Conservation (phyloP, 2,329 filamentous ascomycete species). For the Xylaria sp. region DNA sequence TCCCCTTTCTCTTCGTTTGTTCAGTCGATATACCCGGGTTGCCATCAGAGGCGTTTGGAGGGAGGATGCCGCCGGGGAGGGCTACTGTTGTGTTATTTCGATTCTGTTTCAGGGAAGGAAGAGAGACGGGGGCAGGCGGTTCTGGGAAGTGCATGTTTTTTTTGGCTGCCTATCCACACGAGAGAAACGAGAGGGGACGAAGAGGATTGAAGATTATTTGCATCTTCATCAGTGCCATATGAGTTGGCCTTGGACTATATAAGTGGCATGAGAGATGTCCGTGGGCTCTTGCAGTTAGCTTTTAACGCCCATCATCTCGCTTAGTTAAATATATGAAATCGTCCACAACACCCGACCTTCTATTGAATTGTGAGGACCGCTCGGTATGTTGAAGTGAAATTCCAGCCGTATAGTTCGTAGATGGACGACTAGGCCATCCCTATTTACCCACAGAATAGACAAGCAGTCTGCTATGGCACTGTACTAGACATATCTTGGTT, state of each 20-base stretch:
- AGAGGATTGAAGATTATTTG: conserved; percentile 14
- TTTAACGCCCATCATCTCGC: conserved; percentile 11
- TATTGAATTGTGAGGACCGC: too few relatives aligned
- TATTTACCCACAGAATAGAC: too few relatives aligned
- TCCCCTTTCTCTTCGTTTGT: conserved; percentile 42
- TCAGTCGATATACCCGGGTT: conserved; percentile 47
- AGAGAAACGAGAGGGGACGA: conserved; percentile 4
- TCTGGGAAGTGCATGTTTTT: conserved; percentile 24
- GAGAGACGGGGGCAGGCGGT: conserved; percentile 6
- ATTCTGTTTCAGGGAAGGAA: conserved; percentile 22
- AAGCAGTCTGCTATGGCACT: not conserved
- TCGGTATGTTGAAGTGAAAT: too few relatives aligned
- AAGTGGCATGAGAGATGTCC: conserved; percentile 23
- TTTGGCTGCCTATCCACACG: conserved; percentile 23
- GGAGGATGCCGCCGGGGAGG: conserved; percentile 37
- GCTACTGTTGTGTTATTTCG: conserved; percentile 32
- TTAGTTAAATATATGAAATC: conserved; percentile 15
- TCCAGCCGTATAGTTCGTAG: too few relatives aligned
- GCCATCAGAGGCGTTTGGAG: conserved; percentile 37
- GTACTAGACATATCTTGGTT: not conserved
- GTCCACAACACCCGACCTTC: too few relatives aligned
- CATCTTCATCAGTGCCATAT: conserved; percentile 19
- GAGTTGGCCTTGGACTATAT: conserved; percentile 20
- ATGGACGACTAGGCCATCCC: too few relatives aligned
- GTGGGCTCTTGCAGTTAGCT: conserved; percentile 11